phyloP scores from a whole-genome alignment of 1,284 basidiomycete genomes.

The Moesziomyces parantarcticus region DNA sequence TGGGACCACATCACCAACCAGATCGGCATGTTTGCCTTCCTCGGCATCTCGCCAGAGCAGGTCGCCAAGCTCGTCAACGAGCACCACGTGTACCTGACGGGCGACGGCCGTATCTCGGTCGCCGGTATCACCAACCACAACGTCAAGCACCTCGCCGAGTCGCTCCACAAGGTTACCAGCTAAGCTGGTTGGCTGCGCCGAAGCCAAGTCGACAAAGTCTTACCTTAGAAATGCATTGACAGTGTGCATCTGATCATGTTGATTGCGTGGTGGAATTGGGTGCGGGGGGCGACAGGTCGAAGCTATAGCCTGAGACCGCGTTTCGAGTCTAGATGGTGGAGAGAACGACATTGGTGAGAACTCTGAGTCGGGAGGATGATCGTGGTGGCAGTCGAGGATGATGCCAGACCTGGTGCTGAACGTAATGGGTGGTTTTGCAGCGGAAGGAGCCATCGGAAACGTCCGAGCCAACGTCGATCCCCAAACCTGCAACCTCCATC shows the following conservation, averaged over 20 bases:
- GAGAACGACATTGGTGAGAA: no score
- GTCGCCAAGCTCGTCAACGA: constrained; percentile 66
- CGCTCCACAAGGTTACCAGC: constrained; percentile 64
- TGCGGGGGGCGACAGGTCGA: no score
- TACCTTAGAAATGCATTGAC: constrained; percentile 13
- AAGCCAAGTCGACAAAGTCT: neutral
- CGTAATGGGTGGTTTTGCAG: no score
- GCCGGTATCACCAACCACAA: constrained; percentile 67
- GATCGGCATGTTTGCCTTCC: constrained; percentile 68
- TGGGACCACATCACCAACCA: constrained; percentile 69
- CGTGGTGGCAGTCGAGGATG: no score
- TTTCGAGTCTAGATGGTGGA: no score
- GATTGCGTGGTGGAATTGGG: neutral
- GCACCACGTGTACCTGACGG: constrained; percentile 68
- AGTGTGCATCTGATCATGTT: neutral
- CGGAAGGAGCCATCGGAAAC: neutral
- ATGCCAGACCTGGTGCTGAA: neutral
- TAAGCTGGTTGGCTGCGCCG: neutral
- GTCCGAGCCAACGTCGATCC: neutral
- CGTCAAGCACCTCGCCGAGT: constrained; percentile 64
- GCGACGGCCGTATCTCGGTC: constrained; percentile 67
- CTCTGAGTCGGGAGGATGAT: no score
- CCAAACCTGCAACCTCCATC: neutral
- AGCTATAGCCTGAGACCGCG: no score
- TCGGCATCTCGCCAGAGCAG: constrained; percentile 66